Conservation (phyloP, 495 filamentous ascomycete species). For the Neurospora sp. region DNA sequence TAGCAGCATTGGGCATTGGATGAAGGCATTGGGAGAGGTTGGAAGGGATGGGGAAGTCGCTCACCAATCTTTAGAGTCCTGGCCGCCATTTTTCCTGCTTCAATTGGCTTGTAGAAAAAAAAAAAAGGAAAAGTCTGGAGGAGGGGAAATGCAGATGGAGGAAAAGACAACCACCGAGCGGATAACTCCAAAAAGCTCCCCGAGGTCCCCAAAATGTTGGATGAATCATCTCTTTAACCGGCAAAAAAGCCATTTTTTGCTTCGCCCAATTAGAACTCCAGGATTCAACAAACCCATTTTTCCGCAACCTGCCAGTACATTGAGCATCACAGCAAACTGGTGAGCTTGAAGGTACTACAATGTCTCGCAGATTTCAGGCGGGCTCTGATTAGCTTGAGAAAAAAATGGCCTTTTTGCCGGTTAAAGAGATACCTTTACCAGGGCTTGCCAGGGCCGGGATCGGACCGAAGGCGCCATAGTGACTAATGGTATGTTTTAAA, state of each 20-base stretch:
- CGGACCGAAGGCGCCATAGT: not conserved
- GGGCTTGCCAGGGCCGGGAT: not conserved
- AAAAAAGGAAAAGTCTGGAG: not conserved
- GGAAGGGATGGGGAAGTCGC: slow-evolving; percentile 9
- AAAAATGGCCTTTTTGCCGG: no score
- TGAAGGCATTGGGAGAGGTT: not conserved
- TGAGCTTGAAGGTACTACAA: no score
- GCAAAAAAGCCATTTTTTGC: no score
- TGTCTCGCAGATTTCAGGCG: no score
- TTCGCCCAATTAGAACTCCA: no score
- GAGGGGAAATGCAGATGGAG: not conserved
- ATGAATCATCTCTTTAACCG: no score
- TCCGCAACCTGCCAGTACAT: no score
- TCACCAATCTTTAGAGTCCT: slow-evolving; percentile 52
- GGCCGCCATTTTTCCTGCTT: slow-evolving; percentile 37
- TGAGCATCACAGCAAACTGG: no score
- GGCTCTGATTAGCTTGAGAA: no score
- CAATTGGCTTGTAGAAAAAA: slow-evolving; percentile 16
- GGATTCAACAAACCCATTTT: no score
- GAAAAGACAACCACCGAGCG: not conserved
- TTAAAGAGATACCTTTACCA: not conserved
- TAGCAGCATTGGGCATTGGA: not conserved
- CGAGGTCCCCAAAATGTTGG: no score
- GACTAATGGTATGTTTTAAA: not conserved
- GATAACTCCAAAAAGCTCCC: not conserved